phyloP scores from a whole-genome alignment of 23 red algal species.

The Cyanidioschyzon merolae region DNA sequence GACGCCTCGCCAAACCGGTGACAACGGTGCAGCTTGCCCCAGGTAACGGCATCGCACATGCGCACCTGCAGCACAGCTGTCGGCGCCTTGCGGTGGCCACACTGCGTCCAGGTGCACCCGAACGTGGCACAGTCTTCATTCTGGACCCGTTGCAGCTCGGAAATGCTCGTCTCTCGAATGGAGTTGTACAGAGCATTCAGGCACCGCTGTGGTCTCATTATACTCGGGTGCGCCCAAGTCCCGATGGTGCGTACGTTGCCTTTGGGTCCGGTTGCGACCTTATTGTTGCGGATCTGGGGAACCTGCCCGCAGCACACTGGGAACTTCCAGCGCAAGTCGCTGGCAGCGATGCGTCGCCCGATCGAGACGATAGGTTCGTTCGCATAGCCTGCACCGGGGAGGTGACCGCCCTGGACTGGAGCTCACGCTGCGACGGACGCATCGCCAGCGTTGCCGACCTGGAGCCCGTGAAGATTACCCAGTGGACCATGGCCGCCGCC shows the following conservation, averaged over 20 bases:
- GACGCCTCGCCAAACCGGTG: background rate
- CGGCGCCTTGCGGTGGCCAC: background rate
- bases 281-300: background rate
- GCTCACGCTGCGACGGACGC: background rate
- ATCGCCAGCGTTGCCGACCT: background rate
- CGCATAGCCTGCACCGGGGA: background rate
- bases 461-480: background rate
- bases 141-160: background rate
- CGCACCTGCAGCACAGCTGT: background rate
- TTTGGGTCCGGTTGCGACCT: slow-evolving; percentile 14
- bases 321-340: background rate
- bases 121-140: background rate
- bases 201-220: slow-evolving; percentile 10
- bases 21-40: background rate
- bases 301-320: background rate
- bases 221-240: background rate
- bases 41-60: background rate
- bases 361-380: background rate
- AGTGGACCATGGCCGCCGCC: background rate
- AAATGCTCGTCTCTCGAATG: background rate
- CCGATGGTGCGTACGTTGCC: background rate
- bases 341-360: background rate
- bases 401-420: slow-evolving; percentile 14
- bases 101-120: background rate
- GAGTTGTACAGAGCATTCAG: background rate